phyloP scores from a whole-genome alignment of 2,329 filamentous ascomycete species.

The Juglanconis sp. region DNA sequence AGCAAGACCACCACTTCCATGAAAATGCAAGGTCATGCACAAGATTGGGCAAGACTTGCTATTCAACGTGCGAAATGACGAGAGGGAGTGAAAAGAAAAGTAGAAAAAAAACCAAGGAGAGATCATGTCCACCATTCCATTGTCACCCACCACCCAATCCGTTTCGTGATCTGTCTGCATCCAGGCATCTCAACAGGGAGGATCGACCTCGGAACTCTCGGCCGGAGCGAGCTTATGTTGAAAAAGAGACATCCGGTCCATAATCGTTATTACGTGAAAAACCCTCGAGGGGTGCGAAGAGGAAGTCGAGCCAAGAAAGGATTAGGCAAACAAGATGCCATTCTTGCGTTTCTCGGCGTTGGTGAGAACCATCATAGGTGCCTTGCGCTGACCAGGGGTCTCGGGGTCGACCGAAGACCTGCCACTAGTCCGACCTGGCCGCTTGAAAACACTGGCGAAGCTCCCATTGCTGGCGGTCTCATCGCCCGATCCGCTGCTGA shows the following conservation, averaged over 20 bases:
- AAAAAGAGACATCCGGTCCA: conserved; percentile 8
- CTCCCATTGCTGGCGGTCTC: conserved; percentile 53
- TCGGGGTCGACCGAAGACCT: conserved; percentile 41
- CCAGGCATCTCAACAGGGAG: conserved; percentile 21
- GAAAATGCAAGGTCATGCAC: conserved; percentile 2
- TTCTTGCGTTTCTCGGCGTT: conserved; percentile 89
- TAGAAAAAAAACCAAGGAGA: conserved; percentile 20
- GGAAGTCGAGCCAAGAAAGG: neutral
- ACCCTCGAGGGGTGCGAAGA: neutral
- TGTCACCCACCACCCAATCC: conserved; percentile 12
- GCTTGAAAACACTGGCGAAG: conserved; percentile 66
- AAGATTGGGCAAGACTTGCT: neutral
- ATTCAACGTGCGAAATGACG: neutral
- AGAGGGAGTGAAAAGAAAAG: conserved; percentile 17
- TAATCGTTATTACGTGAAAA: conserved; percentile 18
- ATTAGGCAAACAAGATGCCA: conserved; percentile 26
- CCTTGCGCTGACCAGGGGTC: conserved; percentile 64
- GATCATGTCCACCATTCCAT: conserved; percentile 13
- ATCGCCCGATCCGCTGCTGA: conserved; percentile 56
- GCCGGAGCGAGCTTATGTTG: conserved; percentile 8
- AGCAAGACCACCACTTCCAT: neutral
- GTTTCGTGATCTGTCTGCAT: conserved; percentile 23
- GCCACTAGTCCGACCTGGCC: conserved; percentile 48
- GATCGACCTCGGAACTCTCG: conserved; percentile 18
- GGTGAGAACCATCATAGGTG: conserved; percentile 81